Conservation (phyloP, 2,329 filamentous ascomycete species). For the Aspergillus sp. region DNA sequence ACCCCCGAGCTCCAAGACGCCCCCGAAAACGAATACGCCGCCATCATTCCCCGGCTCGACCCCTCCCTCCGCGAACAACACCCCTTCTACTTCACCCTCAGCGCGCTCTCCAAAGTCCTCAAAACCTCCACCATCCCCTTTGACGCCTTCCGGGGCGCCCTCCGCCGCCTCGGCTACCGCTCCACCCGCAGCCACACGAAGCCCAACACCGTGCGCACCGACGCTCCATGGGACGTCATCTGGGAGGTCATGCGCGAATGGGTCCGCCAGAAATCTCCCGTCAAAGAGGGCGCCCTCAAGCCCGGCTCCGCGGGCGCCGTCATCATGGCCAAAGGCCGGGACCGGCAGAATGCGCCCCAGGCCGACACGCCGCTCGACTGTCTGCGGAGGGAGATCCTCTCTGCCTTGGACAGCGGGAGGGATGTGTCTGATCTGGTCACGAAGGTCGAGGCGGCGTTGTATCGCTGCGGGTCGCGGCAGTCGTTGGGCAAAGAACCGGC, state of each 20-base stretch:
- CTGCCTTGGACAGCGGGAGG: slow-evolving; percentile 30
- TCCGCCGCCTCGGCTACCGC: slow-evolving; percentile 75
- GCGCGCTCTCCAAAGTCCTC: slow-evolving; percentile 69
- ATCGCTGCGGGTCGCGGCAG: slow-evolving; percentile 31
- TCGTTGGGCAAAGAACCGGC: slow-evolving; percentile 3
- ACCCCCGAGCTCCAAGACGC: slow-evolving; percentile 2
- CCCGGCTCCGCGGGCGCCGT: slow-evolving; percentile 68
- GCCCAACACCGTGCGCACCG: slow-evolving; percentile 85
- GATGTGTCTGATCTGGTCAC: slow-evolving; percentile 39
- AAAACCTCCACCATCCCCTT: slow-evolving; percentile 79
- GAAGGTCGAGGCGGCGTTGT: slow-evolving; percentile 45
- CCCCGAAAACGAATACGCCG: slow-evolving; percentile 21
- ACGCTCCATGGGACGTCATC: slow-evolving; percentile 84
- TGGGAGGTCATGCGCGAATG: slow-evolving; percentile 95
- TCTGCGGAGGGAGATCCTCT: slow-evolving; percentile 37
- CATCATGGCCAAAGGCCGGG: slow-evolving; percentile 56
- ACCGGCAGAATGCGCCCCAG: slow-evolving; percentile 29
- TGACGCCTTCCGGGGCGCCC: slow-evolving; percentile 74
- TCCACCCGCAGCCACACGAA: slow-evolving; percentile 86
- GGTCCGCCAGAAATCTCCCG: slow-evolving; percentile 74
- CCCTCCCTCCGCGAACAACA: slow-evolving; percentile 67
- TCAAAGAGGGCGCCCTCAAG: slow-evolving; percentile 70
- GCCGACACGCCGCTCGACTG: slow-evolving; percentile 29
- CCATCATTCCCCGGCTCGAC: slow-evolving; percentile 49
- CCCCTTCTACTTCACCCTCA: slow-evolving; percentile 85